Evolutionary conservation across 2,329 filamentous ascomycete genomes (phyloP), one percentile per base, ranked within the genome.

Genomic region (Metarhizium rileyi): DNA sequence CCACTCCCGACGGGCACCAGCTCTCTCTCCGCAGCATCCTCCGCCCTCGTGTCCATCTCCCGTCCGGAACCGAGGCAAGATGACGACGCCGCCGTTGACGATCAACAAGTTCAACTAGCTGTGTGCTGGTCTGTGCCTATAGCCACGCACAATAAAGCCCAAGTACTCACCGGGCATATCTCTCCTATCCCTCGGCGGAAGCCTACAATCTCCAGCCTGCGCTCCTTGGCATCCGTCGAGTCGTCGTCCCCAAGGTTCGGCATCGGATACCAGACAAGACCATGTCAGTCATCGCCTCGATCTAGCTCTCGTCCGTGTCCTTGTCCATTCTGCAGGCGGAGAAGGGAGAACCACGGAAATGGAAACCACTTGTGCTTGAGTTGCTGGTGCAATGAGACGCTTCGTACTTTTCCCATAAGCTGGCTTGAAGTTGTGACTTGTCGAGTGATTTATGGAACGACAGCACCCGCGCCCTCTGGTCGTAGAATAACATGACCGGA

Each of bases 71-170:
- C 56, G 55, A 4, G 62, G 60, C 18, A 64, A 49, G 2, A 64
- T 58, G 7, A 65, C 57, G 7, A 65, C 20, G 0, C 59, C 63
- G 4, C 54, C 59, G 20, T 63, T 61, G n/a, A 62, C 60, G 1
- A 63, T 23, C 16, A 63, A 47, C 38, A 57, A 61, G 38, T 63
- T 64, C 47, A 55, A 56, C 20, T 65, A 59, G 27, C 52, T 58
- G 25, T 52, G 49, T 43, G 52, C 51, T 5, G 54, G 52, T 14
- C 41, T 45, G 9, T 50, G 40, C n/a, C 46, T 33, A 16, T 44
- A 38, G 14, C 18, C 46, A 23, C 30, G 42, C 42, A 52, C 40
- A n/a, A 49, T 23, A 7, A 33, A 41, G 22, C 46, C 47, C 25
- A 52, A 40, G 10, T 38, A 46, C 25, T 33, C 30, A 9, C 38